Percentiles rank a stretch among this genome's conserved stretches.
phyloP scores from a whole-genome alignment of 768 basidiomycete genomes.

The Suillus alpinus region DNA sequence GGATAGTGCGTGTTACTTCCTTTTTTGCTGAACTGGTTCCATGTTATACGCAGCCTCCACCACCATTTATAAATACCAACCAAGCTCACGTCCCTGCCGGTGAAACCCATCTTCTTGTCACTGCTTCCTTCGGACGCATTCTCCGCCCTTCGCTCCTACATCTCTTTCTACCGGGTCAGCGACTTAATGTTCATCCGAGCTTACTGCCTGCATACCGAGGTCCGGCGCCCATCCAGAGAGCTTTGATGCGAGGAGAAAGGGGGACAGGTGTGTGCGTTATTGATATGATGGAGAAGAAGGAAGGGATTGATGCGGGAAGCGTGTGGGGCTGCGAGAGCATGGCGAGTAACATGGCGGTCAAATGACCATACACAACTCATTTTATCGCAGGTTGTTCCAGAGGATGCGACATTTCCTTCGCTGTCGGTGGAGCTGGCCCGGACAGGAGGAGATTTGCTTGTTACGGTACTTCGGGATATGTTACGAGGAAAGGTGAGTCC shows the following conservation, averaged over 20 bases:
- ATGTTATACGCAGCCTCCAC: conserved; percentile 41
- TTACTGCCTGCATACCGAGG: conserved; percentile 86
- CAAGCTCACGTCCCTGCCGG: conserved; percentile 11
- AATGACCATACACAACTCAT: neutral
- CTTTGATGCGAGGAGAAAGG: conserved; percentile 62
- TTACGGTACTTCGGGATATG: conserved; percentile 66
- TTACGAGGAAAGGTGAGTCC: conserved; percentile 48
- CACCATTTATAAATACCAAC: conserved; percentile 27
- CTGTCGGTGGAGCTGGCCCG: conserved; percentile 60
- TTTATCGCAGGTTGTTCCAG: conserved; percentile 47
- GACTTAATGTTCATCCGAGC: conserved; percentile 90
- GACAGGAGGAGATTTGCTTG: conserved; percentile 68
- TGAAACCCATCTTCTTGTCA: conserved; percentile 62
- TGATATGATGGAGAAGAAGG: conserved; percentile 63
- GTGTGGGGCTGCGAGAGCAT: conserved; percentile 55
- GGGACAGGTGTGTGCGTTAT: conserved; percentile 81
- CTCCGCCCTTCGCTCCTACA: conserved; percentile 60
- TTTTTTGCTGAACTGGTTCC: neutral
- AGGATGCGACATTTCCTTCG: conserved; percentile 46
- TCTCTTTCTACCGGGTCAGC: conserved; percentile 53
- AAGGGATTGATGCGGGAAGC: conserved; percentile 78
- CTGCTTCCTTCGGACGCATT: conserved; percentile 91
- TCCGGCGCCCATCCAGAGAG: conserved; percentile 85
- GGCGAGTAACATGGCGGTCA: conserved; percentile 40
- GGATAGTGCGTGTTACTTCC: conserved; percentile 47